These are phyloP conservation scores for Kodamaea nitidulidarum DNA, from an alignment of 805 yeast species.

Conservation along the genomic window DNA sequence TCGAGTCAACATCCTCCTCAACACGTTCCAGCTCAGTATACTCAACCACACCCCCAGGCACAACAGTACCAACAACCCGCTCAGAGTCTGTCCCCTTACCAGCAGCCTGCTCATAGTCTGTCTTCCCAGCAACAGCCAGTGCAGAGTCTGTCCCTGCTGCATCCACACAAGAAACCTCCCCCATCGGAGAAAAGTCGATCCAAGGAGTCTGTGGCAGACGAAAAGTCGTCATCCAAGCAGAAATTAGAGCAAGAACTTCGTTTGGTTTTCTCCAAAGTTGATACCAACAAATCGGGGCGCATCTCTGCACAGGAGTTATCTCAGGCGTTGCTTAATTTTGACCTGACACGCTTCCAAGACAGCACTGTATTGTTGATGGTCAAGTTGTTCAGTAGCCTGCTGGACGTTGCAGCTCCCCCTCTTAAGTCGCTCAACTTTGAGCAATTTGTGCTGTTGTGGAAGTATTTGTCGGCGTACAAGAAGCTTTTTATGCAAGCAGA, in stretches of 20 bases:
- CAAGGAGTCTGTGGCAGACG: conserved; percentile 4
- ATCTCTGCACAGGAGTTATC: conserved; percentile 57
- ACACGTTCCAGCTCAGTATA: too few species aligned
- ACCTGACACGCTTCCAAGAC: conserved; percentile 57
- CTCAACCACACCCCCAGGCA: background rate
- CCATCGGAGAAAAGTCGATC: conserved; percentile 11
- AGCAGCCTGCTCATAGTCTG: conserved; percentile 8
- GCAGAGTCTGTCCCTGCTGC: background rate
- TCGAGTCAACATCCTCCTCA: too few species aligned
- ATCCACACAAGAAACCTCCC: conserved; percentile 19
- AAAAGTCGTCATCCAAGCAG: conserved; percentile 30
- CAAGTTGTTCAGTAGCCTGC: conserved; percentile 47
- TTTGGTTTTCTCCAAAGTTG: conserved; percentile 51
- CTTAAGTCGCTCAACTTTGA: conserved; percentile 39
- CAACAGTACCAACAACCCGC: conserved; percentile 7
- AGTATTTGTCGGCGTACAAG: conserved; percentile 63
- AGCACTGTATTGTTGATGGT: conserved; percentile 62
- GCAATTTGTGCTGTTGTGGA: conserved; percentile 68
- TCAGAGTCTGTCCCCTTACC: conserved; percentile 7
- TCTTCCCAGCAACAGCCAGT: conserved; percentile 10
- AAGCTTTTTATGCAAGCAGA: conserved; percentile 61
- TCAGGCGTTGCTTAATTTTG: conserved; percentile 57
- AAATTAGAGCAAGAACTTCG: conserved; percentile 46
- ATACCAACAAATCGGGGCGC: conserved; percentile 49
- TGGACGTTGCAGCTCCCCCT: conserved; percentile 17